phyloP scores from a whole-genome alignment of 169 alveolate genomes.

The Prorocentrum cordatum region DNA sequence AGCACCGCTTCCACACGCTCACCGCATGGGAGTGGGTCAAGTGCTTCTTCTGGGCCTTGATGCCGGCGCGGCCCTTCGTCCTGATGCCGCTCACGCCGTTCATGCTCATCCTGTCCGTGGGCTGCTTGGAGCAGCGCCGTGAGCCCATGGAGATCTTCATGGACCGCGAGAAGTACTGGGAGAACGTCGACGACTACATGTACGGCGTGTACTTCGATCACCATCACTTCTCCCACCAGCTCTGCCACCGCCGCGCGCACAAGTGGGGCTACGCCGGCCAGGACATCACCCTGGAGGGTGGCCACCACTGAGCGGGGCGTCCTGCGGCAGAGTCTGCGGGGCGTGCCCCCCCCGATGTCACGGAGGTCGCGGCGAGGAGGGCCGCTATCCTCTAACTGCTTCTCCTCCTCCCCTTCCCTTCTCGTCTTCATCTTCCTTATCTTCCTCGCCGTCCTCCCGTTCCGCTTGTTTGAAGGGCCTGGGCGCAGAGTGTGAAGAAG shows the following conservation, averaged over 20 bases:
- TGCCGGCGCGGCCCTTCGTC: constrained; percentile 26
- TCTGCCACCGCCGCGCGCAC: constrained; percentile 39
- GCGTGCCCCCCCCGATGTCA: too few relatives aligned
- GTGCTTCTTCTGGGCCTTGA: constrained; percentile 34
- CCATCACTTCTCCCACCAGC: constrained; percentile 35
- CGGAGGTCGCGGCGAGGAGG: too few relatives aligned
- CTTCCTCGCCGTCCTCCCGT: too few relatives aligned
- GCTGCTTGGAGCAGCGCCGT: constrained; percentile 23
- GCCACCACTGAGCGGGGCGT: too few relatives aligned
- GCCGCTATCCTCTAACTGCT: too few relatives aligned
- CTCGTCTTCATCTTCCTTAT: too few relatives aligned
- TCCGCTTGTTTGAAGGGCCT: too few relatives aligned
- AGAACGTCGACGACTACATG: not conserved
- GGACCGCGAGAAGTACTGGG: constrained; percentile 38
- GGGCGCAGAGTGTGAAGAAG: too few relatives aligned
- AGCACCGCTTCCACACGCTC: constrained; percentile 4
- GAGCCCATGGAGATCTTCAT: constrained; percentile 37
- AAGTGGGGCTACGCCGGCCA: constrained; percentile 39
- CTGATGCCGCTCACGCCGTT: too few relatives aligned
- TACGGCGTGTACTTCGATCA: constrained; percentile 15
- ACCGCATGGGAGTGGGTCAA: constrained; percentile 20
- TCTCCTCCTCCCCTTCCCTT: too few relatives aligned
- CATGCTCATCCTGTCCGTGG: not conserved
- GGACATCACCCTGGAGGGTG: constrained; percentile 29
- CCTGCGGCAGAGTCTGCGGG: too few relatives aligned